These are phyloP conservation scores for Dioscorea zingiberensis DNA, from an alignment of 106 monocot genomes.

Conservation along the genomic window DNA sequence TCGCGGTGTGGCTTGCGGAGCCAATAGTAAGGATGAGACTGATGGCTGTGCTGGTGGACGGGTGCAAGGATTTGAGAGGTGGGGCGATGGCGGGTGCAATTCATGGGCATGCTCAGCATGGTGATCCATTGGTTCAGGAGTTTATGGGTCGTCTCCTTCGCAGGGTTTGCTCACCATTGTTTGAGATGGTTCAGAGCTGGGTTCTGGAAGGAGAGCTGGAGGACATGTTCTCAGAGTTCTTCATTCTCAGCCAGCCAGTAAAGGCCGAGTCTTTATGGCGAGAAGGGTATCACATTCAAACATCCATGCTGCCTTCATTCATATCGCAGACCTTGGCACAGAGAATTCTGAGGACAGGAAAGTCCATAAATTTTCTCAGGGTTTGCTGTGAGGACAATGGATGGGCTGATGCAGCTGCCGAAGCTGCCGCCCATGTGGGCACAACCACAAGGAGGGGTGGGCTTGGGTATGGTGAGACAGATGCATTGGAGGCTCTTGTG, in stretches of 20 bases:
- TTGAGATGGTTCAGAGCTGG: slow-evolving; percentile 92
- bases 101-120: slow-evolving; percentile 71
- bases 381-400: slow-evolving; percentile 94
- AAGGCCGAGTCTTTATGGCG: slow-evolving; percentile 89
- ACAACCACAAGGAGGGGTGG: slow-evolving; percentile 72
- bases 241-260: slow-evolving; percentile 72
- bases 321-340: slow-evolving; percentile 75
- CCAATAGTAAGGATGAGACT: slow-evolving; percentile 88
- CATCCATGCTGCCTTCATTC: slow-evolving; percentile 86
- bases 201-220: slow-evolving; percentile 93
- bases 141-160: slow-evolving; percentile 81
- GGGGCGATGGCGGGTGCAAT: slow-evolving; percentile 97
- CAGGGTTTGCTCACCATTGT: slow-evolving; percentile 84
- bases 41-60: slow-evolving; percentile 87
- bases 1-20: slow-evolving; percentile 88
- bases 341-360: slow-evolving; percentile 87
- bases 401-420: slow-evolving; percentile 73
- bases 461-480: slow-evolving; percentile 79
- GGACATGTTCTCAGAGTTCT: slow-evolving; percentile 81
- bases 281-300: slow-evolving; percentile 81
- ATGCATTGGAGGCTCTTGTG: slow-evolving; percentile 74
- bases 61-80: slow-evolving; percentile 54
- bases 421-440: slow-evolving; percentile 76
- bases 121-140: slow-evolving; percentile 79
- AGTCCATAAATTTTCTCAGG: slow-evolving; percentile 95